Conservation (phyloP, 306 rosid genomes). For the Corylus americana region DNA sequence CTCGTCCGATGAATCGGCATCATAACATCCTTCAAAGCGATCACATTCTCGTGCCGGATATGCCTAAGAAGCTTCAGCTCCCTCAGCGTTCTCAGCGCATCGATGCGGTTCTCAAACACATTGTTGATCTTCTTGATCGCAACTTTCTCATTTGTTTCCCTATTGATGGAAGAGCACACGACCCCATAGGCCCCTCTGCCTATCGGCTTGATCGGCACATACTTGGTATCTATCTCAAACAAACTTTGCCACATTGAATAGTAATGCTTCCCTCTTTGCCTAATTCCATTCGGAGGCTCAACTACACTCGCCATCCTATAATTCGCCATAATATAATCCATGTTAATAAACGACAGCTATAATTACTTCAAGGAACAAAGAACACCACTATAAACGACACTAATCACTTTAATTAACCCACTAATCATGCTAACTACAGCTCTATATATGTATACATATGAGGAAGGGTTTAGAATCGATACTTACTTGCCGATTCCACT, state of each 20-base stretch:
- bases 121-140: slow-evolving; percentile 87
- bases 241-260: slow-evolving; percentile 69
- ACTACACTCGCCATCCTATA: slow-evolving; percentile 73
- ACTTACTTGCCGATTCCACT: slow-evolving; percentile 59
- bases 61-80: slow-evolving; percentile 79
- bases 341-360: slow-evolving; percentile 14
- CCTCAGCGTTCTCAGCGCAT: slow-evolving; percentile 76
- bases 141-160: slow-evolving; percentile 76
- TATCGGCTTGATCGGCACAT: slow-evolving; percentile 74
- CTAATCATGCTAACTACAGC: slow-evolving; percentile 23
- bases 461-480: slow-evolving; percentile 47
- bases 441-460: background rate
- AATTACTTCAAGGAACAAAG: slow-evolving; percentile 11
- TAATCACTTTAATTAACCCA: slow-evolving; percentile 2
- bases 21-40: slow-evolving; percentile 85
- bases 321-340: slow-evolving; percentile 22
- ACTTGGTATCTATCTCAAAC: slow-evolving; percentile 85
- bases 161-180: slow-evolving; percentile 80
- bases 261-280: slow-evolving; percentile 66
- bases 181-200: slow-evolving; percentile 86
- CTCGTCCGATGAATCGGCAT: slow-evolving; percentile 59
- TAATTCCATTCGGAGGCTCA: slow-evolving; percentile 62
- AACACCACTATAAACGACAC: too few relatives aligned
- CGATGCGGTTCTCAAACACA: slow-evolving; percentile 60
- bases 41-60: slow-evolving; percentile 76